Evolutionary conservation across 139 green algal species (phyloP).

Genomic region (Picochlorum sp.): DNA sequence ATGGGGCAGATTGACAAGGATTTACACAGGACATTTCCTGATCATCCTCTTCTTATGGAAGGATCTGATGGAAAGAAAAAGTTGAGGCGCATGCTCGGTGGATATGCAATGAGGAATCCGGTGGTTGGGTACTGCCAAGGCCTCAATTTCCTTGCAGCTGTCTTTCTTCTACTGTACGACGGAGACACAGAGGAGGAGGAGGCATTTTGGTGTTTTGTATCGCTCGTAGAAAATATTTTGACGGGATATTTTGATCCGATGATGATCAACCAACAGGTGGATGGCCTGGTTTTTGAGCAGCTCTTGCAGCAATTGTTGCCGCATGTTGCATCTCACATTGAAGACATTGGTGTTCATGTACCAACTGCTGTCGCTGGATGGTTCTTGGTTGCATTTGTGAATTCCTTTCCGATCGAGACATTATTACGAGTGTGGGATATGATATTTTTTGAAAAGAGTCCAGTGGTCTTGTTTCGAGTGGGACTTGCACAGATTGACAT

Average conservation of each 20-base stretch:
- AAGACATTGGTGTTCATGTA: constrained; percentile 49
- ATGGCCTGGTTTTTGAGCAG: constrained; percentile 56
- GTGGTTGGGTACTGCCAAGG: constrained; percentile 77
- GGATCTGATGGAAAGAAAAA: constrained; percentile 29
- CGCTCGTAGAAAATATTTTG: constrained; percentile 62
- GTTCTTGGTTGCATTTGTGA: constrained; percentile 87
- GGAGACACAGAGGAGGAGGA: constrained; percentile 68
- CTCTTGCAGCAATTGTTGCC: constrained; percentile 49
- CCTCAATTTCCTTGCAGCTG: constrained; percentile 80
- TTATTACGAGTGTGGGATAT: constrained; percentile 78
- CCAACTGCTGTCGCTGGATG: constrained; percentile 47
- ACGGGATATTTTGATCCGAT: constrained; percentile 62
- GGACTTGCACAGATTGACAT: constrained; percentile 67
- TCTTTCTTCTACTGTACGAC: constrained; percentile 62
- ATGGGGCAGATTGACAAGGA: constrained; percentile 77
- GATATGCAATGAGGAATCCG: constrained; percentile 62
- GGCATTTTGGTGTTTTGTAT: constrained; percentile 76
- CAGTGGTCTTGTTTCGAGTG: constrained; percentile 64
- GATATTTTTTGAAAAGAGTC: constrained; percentile 58
- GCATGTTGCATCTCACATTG: constrained; percentile 42
- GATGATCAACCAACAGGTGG: constrained; percentile 76
- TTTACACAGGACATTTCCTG: constrained; percentile 69
- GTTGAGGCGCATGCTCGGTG: constrained; percentile 61
- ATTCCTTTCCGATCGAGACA: constrained; percentile 75
- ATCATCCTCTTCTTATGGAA: constrained; percentile 56